Evolutionary conservation across 2,329 filamentous ascomycete genomes (phyloP), one percentile per base, ranked within the genome.

Genomic region (Colletotrichum musicola): DNA sequence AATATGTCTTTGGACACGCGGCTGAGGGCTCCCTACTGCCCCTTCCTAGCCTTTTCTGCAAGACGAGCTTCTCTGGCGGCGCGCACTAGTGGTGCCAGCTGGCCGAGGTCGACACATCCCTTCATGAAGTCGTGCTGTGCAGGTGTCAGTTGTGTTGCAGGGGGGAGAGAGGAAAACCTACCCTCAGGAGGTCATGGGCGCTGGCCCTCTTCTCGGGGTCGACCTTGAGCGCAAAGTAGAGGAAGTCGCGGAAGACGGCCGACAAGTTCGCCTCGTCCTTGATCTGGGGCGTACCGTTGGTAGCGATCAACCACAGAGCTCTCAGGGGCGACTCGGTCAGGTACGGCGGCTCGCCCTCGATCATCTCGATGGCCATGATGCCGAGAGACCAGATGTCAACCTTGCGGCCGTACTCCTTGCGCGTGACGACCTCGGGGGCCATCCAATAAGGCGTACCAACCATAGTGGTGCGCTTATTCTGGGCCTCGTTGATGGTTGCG

Each of bases 331-430:
- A 97, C 80, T 99, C 96, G 46, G 95, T 98, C 68, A 99, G 86
- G 78, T 98, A 99, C 25, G 96, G 96, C 13, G 96, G 96, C 80
- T 98, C 96, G 78, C 95, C 96, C 82, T 98, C 96, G 72, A 99
- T 97, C 96, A 99, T 99, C 81, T 99, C 96, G 76, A 99, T 98
- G 7, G 96, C 94, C 96, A 99, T 98, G 82, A 99, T 99, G 68
- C 96, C 96, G 51, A 99, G 84, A 68, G 93, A 97, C 96, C 96
- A 99, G 74, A 99, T 98, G 77, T 99, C 96, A 62, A 99, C 95
- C 81, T 98, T 99, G 71, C 95, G 92, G 73, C 96, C 96, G 81
- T 99, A 99, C 81, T 98, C 96, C 80, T 98, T 98, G 49, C 95
- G 88, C 6, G 94, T 98, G 30, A 99, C 96, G 22, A 99, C 95